Conservation (phyloP, 805 yeast genomes). For the Zygotorulaspora chibaensis region DNA sequence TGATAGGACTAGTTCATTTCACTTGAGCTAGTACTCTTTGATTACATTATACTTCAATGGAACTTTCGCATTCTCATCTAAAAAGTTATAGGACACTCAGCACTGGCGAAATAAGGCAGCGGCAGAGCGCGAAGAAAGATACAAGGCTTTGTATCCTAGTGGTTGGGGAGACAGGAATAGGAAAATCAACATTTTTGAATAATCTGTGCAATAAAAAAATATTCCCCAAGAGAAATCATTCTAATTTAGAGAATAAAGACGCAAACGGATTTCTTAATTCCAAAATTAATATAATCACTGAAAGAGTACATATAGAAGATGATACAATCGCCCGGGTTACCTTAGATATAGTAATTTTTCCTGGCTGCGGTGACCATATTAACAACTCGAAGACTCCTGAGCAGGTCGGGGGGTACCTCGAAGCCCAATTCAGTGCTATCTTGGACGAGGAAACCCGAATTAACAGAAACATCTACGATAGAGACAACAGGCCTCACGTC, state of each 20-base stretch:
- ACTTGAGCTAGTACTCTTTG: not conserved
- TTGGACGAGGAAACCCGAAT: conserved; percentile 73
- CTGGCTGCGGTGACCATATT: conserved; percentile 72
- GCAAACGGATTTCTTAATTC: conserved; percentile 36
- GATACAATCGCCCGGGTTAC: conserved; percentile 49
- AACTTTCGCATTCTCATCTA: not conserved
- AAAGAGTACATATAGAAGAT: conserved; percentile 53
- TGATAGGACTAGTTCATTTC: too few relatives aligned
- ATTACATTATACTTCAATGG: not conserved
- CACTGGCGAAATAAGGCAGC: conserved; percentile 45
- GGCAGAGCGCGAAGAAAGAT: conserved; percentile 60
- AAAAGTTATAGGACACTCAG: conserved; percentile 6
- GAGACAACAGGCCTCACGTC: conserved; percentile 73
- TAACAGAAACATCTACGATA: conserved; percentile 66
- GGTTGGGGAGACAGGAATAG: conserved; percentile 69
- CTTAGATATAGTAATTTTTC: conserved; percentile 61
- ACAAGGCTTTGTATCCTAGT: conserved; percentile 63
- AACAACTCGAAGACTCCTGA: conserved; percentile 51
- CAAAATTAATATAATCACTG: conserved; percentile 43
- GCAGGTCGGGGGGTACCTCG: conserved; percentile 56
- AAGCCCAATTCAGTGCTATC: conserved; percentile 66
- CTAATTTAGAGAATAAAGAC: conserved; percentile 24
- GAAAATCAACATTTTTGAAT: conserved; percentile 70
- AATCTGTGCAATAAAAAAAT: conserved; percentile 55
- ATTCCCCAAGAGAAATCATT: conserved; percentile 23